Percentiles rank a stretch among this genome's conserved stretches.
These are phyloP conservation scores for Kurtzmaniella fragi DNA, from an alignment of 805 yeast genomes.

Conservation along the genomic window DNA sequence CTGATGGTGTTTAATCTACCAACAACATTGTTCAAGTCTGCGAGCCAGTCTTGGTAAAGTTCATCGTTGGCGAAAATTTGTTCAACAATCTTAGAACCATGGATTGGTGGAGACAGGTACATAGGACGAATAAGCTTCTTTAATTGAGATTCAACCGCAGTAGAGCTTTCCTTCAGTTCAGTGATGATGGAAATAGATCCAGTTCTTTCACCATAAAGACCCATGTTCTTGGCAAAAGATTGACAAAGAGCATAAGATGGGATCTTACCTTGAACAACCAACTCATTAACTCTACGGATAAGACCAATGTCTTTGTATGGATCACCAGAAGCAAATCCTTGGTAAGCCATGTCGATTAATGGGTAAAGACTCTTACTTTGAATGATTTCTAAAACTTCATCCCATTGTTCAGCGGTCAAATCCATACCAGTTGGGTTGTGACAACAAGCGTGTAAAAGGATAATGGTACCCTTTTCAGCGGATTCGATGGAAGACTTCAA, in stretches of 20 bases:
- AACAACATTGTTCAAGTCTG: slow-evolving; percentile 75
- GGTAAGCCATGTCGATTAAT: slow-evolving; percentile 90
- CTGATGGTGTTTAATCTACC: slow-evolving; percentile 75
- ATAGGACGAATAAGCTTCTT: slow-evolving; percentile 80
- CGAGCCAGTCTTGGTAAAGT: slow-evolving; percentile 70
- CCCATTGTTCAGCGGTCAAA: slow-evolving; percentile 79
- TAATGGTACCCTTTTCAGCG: slow-evolving; percentile 56
- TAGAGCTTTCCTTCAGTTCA: slow-evolving; percentile 47
- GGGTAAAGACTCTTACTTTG: slow-evolving; percentile 62
- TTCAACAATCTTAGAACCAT: slow-evolving; percentile 88
- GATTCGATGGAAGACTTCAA: slow-evolving; percentile 53
- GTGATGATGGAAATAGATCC: slow-evolving; percentile 73
- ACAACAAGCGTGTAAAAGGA: slow-evolving; percentile 89
- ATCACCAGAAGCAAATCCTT: slow-evolving; percentile 88
- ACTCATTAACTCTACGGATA: slow-evolving; percentile 41
- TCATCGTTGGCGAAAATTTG: slow-evolving; percentile 58
- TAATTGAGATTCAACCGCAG: slow-evolving; percentile 69
- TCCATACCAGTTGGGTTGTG: slow-evolving; percentile 98
- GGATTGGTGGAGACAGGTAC: slow-evolving; percentile 91
- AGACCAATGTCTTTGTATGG: slow-evolving; percentile 61
- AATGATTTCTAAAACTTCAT: slow-evolving; percentile 60
- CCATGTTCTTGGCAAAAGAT: slow-evolving; percentile 46
- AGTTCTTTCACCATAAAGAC: slow-evolving; percentile 50
- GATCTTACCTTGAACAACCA: slow-evolving; percentile 45
- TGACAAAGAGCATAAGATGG: slow-evolving; percentile 51